phyloP scores from a whole-genome alignment of 495 filamentous ascomycete species.

The Annulohypoxylon stygium region DNA sequence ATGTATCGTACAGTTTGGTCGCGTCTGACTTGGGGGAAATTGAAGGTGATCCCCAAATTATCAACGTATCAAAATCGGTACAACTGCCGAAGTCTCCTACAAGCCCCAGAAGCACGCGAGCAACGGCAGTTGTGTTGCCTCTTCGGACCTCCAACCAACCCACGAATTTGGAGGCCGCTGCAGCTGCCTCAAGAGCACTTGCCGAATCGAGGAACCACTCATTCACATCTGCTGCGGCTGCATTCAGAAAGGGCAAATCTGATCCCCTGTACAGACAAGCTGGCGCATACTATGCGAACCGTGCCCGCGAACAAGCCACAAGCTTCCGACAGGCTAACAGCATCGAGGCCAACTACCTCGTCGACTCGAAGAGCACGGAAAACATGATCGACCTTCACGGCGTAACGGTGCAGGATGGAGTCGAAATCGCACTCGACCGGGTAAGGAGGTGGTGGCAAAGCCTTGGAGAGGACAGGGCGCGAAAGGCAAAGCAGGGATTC shows the following conservation, averaged over 20 bases:
- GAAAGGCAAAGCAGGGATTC: constrained; percentile 64
- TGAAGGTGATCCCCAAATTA: neutral
- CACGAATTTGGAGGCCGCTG: constrained; percentile 24
- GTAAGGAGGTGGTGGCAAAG: constrained; percentile 84
- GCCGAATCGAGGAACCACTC: constrained; percentile 39
- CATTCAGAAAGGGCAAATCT: constrained; percentile 53
- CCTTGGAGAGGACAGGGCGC: constrained; percentile 69
- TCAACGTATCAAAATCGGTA: constrained; percentile 7
- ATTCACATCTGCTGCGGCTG: constrained; percentile 47
- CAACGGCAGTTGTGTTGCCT: constrained; percentile 6
- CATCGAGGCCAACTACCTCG: constrained; percentile 68
- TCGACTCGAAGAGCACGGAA: constrained; percentile 68
- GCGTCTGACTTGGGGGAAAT: constrained; percentile 35
- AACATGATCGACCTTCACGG: constrained; percentile 84
- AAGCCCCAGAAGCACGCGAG: constrained; percentile 2
- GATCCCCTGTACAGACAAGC: constrained; percentile 56
- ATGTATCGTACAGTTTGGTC: constrained; percentile 44
- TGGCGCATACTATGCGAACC: constrained; percentile 54
- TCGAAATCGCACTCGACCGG: constrained; percentile 76
- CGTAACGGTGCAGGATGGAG: constrained; percentile 80
- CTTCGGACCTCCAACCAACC: constrained; percentile 22
- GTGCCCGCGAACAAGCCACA: constrained; percentile 47
- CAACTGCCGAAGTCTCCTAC: constrained; percentile 17
- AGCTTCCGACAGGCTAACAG: constrained; percentile 42
- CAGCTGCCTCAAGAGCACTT: constrained; percentile 15